Conservation (phyloP, 257 asterid species). For the Ophiorrhiza pumila region DNA sequence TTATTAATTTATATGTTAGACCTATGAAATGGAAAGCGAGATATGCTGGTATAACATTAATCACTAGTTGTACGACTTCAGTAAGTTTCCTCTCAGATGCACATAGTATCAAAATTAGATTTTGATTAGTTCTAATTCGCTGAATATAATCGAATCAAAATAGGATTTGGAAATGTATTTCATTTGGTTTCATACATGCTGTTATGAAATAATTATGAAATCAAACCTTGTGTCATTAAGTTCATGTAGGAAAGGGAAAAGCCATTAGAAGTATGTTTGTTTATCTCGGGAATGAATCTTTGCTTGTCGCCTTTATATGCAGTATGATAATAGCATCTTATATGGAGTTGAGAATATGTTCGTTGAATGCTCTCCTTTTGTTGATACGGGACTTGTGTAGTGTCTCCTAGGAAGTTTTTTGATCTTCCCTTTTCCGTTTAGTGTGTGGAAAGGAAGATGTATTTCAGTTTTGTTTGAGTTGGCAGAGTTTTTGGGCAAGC, state of each 20-base stretch:
- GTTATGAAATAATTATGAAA: too few species aligned
- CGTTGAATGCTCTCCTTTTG: not conserved
- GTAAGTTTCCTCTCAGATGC: not conserved
- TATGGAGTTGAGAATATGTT: not conserved
- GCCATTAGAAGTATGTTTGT: not conserved
- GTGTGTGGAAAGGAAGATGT: too few species aligned
- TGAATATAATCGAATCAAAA: too few species aligned
- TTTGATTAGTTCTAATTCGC: not conserved
- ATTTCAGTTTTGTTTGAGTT: not conserved
- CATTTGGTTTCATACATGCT: not conserved
- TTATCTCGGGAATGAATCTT: not conserved
- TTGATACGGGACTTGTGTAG: not conserved
- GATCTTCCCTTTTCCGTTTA: too few species aligned
- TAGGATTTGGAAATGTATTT: not conserved
- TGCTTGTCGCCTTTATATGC: not conserved
- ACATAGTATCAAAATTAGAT: not conserved
- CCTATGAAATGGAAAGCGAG: not conserved
- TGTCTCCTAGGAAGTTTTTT: not conserved
- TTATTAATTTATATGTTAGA: not conserved
- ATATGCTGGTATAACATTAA: not conserved
- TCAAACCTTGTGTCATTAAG: not conserved
- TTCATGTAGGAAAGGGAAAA: not conserved
- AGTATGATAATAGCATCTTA: not conserved
- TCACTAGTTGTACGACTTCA: not conserved
- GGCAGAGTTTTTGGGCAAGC: not conserved